Base-by-base conservation (phyloP, 768 basidiomycete genomes). In the Serendipita sp. region DNA sequence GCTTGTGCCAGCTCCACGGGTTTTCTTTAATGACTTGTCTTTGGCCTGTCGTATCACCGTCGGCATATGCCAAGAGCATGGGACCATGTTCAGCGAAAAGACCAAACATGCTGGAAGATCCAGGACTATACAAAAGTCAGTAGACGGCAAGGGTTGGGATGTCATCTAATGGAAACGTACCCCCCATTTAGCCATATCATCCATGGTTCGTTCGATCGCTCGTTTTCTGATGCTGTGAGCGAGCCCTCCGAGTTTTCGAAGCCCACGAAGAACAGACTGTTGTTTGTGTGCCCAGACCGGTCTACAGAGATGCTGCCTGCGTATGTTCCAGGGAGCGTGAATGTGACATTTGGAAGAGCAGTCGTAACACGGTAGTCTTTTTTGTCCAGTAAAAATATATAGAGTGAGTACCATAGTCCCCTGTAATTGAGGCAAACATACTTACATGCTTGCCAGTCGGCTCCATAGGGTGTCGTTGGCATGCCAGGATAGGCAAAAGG, bases 181-280 rank as follows among this genome's bases (percentile, higher is more conserved):
- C 85, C 86, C 74, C 86, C 86, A 66, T 86, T 86, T 30, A 88
- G 71, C 85, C 85, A 88, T 46, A 88, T 83, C 2, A 80, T 80
- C 86, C 86, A 87, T 1, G 86, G 86, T 18, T 83, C 75, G 13
- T 73, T 66, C 53, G 70, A 75, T 16, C 69, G 71, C n/a, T 71
- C 67, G 51, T 68, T 67, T 1, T 72, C 70, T 32, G 51, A 3
- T 64, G 70, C 73, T 8, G 81, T 86, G 60, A 88, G 73, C 2
- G 86, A 86, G 3, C 82, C 83, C 16, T 75, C 69, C 0, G 73
- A 72, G 37, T 80, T 81, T 68, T 86, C 85, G 66, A 83, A 82
- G 15, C 78, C 84, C 74, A 80, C 78, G 71, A 86, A 86, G 74
- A 85, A 86, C 15, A 86, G 74, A 0, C 84, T 86, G 66, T 86